Conservation (phyloP, 1,284 basidiomycete genomes). For the Leccinum pachyderme region DNA sequence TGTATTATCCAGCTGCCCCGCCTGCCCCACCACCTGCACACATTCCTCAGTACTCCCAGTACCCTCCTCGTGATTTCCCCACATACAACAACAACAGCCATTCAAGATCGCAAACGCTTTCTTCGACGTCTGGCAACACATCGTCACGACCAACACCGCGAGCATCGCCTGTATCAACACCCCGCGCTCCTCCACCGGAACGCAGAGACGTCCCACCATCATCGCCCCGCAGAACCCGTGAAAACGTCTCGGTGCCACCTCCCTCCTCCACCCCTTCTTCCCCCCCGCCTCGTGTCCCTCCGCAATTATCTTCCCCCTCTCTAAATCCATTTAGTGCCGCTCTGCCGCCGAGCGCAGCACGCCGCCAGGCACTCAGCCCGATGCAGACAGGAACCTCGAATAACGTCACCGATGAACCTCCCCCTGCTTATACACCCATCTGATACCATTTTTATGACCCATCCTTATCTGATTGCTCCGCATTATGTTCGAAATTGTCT, state of each 20-base stretch:
- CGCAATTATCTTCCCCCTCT: background rate
- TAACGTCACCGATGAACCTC: constrained; percentile 17
- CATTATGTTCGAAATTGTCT: background rate
- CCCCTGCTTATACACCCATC: constrained; percentile 27
- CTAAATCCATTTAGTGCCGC: background rate
- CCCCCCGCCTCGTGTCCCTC: background rate
- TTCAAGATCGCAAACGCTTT: background rate
- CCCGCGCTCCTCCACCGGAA: background rate
- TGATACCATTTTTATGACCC: constrained; percentile 4
- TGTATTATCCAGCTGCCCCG: background rate
- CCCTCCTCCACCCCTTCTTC: background rate
- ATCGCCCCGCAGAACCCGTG: background rate
- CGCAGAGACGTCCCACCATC: background rate
- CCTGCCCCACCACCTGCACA: background rate
- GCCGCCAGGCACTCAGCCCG: constrained; percentile 3
- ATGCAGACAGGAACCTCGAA: constrained; percentile 15
- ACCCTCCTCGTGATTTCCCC: constrained; percentile 5
- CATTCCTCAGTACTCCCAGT: background rate
- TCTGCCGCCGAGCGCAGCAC: background rate
- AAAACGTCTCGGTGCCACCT: background rate
- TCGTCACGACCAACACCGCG: background rate
- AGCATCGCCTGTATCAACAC: constrained; percentile 4
- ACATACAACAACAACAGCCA: background rate
- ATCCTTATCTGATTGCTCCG: background rate
- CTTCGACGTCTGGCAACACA: background rate